Evolutionary conservation across 805 yeast genomes (phyloP), one percentile per base, ranked within the genome.

Genomic region (Zygosaccharomyces bailii): DNA sequence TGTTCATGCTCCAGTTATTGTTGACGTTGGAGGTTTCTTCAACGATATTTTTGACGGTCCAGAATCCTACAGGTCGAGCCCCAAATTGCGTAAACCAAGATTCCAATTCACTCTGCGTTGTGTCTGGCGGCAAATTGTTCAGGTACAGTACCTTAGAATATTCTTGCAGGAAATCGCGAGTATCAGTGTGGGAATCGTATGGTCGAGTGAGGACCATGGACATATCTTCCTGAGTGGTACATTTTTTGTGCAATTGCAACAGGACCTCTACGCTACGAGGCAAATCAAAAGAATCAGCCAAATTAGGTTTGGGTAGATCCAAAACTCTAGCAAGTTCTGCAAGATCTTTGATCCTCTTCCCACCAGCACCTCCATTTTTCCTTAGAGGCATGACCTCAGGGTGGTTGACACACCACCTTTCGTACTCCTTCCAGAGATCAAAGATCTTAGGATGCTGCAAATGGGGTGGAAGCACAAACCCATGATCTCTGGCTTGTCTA

Each of bases 61-160:
- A 88, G 61, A 88, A 86, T 9, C 95, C 93, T 40, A 86, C 75
- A 1, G 96, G 95, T 40, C 90, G 74, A 1, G 87, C 84, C 2
- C 95, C 95, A 61, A 77, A 83, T 60, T 86, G 93, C 3, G 88
- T 80, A 61, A 88, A 89, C 96, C 96, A 90, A 24, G 84, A 74
- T 68, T 89, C 96, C 38, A 89, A 71, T 65, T 90, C 96, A 41
- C 88, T 75, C 65, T 90, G 96, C 1, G 96, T 90, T 4, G 91
- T 86, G 56, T 89, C 96, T 19, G 72, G 71, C 2, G 96, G 90
- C 51, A 90, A 68, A 62, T 87, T 88, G n/a, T 84, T 74, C 65
- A 89, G 69, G 61, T 80, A 86, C 42, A 89, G 63, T n/a, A 87
- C 86, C 56, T 80, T 82, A 2, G 95, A 85, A 45, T 82, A 72